Percentiles rank a stretch among this genome's conserved stretches.
phyloP scores from a whole-genome alignment of 345 rosid genomes.

The Aurinia saxatilis region DNA sequence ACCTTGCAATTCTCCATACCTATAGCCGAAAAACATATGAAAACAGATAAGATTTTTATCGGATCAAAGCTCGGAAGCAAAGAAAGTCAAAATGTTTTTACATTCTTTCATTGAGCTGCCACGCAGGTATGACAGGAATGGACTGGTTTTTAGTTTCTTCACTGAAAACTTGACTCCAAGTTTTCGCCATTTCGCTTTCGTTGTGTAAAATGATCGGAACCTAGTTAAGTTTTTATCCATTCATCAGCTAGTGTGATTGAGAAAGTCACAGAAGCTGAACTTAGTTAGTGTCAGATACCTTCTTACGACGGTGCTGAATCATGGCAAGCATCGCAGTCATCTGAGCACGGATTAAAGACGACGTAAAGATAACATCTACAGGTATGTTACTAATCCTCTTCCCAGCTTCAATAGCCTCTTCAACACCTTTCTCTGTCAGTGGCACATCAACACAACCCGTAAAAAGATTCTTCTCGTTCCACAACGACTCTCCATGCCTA shows the following conservation, averaged over 20 bases:
- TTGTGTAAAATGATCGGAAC: slow-evolving; percentile 79
- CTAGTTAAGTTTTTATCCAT: slow-evolving; percentile 22
- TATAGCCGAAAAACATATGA: background rate
- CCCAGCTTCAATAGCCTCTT: slow-evolving; percentile 94
- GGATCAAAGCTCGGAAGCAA: background rate
- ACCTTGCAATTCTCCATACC: slow-evolving; percentile 98
- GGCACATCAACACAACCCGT: slow-evolving; percentile 96
- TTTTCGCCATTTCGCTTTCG: slow-evolving; percentile 67
- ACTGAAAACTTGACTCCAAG: slow-evolving; percentile 86
- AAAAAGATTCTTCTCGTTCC: slow-evolving; percentile 92
- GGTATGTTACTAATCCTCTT: slow-evolving; percentile 90
- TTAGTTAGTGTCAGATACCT: slow-evolving; percentile 32
- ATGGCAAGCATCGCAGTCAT: slow-evolving; percentile 97
- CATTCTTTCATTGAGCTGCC: slow-evolving; percentile 99
- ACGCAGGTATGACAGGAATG: slow-evolving; percentile 79
- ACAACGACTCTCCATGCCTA: slow-evolving; percentile 85
- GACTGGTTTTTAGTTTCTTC: slow-evolving; percentile 80
- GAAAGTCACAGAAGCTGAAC: background rate
- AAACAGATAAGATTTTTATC: background rate
- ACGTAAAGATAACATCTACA: slow-evolving; percentile 77
- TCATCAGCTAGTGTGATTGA: background rate
- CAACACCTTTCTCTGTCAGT: slow-evolving; percentile 71
- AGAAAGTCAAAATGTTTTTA: slow-evolving; percentile 21
- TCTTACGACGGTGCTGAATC: slow-evolving; percentile 77
- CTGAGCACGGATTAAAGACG: slow-evolving; percentile 78